These are phyloP conservation scores for Chlorophyllum brunneum DNA, from an alignment of 768 basidiomycete genomes.

Conservation along the genomic window DNA sequence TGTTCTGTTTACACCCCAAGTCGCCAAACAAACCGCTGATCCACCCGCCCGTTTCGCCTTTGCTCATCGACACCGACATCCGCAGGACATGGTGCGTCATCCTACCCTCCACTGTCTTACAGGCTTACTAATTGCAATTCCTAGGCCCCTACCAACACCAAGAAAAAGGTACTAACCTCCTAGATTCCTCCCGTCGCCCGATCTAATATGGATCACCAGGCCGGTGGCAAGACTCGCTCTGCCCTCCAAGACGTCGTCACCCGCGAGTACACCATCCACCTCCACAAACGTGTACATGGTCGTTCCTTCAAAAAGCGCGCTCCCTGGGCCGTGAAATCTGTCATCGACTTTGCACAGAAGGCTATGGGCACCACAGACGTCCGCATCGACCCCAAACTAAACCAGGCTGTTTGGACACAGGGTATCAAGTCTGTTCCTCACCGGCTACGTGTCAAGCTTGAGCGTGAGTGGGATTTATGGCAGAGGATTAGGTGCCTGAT, in stretches of 20 bases:
- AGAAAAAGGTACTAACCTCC: constrained; percentile 50
- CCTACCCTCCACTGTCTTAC: constrained; percentile 7
- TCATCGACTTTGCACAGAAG: constrained; percentile 88
- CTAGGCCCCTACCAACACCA: constrained; percentile 47
- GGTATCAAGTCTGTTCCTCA: constrained; percentile 95
- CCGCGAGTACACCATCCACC: constrained; percentile 97
- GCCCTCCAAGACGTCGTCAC: constrained; percentile 98
- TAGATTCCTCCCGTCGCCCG: neutral
- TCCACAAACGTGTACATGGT: constrained; percentile 92
- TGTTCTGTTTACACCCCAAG: constrained; percentile 41
- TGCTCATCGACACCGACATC: constrained; percentile 57
- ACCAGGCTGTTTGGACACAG: constrained; percentile 92
- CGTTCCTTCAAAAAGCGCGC: constrained; percentile 97
- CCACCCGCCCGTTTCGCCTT: constrained; percentile 18
- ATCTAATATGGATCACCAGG: constrained; percentile 28
- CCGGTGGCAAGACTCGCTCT: constrained; percentile 87
- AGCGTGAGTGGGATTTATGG: constrained; percentile 49
- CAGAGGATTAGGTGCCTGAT: neutral
- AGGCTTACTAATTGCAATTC: neutral
- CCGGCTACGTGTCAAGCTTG: constrained; percentile 88
- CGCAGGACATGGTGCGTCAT: constrained; percentile 65
- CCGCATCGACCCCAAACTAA: constrained; percentile 91
- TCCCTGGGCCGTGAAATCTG: constrained; percentile 93
- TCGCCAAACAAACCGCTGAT: constrained; percentile 31
- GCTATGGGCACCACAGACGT: constrained; percentile 96